phyloP scores from a whole-genome alignment of 495 filamentous ascomycete genomes.

The Apiosordaria backusii region DNA sequence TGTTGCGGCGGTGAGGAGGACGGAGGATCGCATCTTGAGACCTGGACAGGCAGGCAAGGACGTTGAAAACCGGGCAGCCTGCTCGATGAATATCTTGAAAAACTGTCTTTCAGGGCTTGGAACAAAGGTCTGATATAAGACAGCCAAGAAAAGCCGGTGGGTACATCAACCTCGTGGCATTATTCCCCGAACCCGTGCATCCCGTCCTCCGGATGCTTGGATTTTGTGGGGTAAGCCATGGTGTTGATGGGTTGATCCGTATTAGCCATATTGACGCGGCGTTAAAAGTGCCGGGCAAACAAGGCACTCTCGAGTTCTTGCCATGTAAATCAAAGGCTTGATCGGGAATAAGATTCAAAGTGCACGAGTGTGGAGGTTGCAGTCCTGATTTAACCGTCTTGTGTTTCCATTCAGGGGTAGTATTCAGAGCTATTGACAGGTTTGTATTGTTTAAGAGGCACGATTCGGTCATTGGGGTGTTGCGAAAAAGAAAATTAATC shows the following conservation, averaged over 20 bases:
- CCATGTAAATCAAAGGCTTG: background rate
- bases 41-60: background rate
- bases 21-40: background rate
- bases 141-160: background rate
- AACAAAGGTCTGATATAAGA: background rate
- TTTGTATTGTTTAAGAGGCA: no score
- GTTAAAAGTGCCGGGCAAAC: background rate
- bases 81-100: background rate
- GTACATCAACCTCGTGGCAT: background rate
- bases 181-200: conserved; percentile 8
- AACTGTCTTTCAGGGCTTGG: background rate
- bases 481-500: background rate
- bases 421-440: no score
- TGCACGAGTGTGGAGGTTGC: background rate
- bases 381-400: background rate
- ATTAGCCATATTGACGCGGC: conserved; percentile 16
- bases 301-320: background rate
- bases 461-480: no score
- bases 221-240: conserved; percentile 8
- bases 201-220: conserved; percentile 15
- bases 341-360: background rate
- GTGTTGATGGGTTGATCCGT: background rate
- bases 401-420: background rate
- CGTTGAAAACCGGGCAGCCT: background rate
- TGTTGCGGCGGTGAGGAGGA: background rate